Percentiles rank a stretch among this genome's conserved stretches.
phyloP scores from a whole-genome alignment of 352 stramenopile genomes.

The Phytopythium oedochilum region DNA sequence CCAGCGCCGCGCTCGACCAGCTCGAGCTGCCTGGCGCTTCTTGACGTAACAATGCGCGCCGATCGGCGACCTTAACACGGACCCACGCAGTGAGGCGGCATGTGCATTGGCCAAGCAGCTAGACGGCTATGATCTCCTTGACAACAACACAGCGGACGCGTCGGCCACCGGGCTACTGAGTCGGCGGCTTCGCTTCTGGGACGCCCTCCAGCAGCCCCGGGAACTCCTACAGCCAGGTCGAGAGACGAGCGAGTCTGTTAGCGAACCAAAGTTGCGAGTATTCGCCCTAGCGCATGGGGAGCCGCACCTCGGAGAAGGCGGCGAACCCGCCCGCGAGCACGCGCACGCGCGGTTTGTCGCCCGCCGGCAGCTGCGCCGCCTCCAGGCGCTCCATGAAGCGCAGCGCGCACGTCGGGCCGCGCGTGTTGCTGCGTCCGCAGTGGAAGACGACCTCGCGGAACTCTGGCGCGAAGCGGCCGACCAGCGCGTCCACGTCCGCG shows the following conservation, averaged over 20 bases:
- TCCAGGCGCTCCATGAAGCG: slow-evolving; percentile 23
- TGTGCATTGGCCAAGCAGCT: no score
- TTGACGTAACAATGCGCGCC: no score
- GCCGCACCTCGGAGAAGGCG: slow-evolving; percentile 17
- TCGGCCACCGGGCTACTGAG: no score
- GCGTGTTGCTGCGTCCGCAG: slow-evolving; percentile 26
- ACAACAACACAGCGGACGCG: no score
- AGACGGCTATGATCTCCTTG: no score
- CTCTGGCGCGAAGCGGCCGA: slow-evolving; percentile 17
- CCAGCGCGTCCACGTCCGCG: slow-evolving; percentile 26
- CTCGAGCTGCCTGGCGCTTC: no score
- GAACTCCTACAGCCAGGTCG: slow-evolving; percentile 2
- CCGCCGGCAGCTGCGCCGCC: slow-evolving; percentile 1
- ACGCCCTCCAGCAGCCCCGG: slow-evolving; percentile 1
- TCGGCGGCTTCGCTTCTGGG: not conserved
- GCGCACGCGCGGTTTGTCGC: slow-evolving; percentile 14
- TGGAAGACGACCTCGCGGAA: slow-evolving; percentile 31
- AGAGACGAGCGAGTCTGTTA: no score
- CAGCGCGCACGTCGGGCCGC: slow-evolving; percentile 28
- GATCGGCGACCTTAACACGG: no score
- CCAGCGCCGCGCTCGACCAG: no score
- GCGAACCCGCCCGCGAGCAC: slow-evolving; percentile 18
- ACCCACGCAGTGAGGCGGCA: no score
- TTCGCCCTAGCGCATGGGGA: no score
- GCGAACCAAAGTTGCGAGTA: no score